A percentile compares a stretch with the other conserved stretches of the same genome.
Conservation (phyloP, 169 alveolate genomes). For the Perkinsus chesapeaki region DNA sequence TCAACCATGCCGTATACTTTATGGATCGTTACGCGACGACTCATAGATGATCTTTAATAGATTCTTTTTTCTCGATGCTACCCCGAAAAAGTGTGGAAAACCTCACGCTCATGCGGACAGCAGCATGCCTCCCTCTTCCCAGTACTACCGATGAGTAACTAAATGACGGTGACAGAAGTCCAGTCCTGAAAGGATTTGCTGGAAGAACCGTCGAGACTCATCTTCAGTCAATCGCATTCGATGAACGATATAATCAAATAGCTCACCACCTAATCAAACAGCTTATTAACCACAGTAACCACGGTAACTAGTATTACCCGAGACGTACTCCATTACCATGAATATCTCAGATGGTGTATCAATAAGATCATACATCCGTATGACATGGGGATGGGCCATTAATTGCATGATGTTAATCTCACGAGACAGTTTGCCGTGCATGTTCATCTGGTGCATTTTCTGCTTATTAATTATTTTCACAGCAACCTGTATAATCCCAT, state of each 20-base stretch:
- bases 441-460: constrained; percentile 50
- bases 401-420: constrained; percentile 63
- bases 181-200: constrained; percentile 81
- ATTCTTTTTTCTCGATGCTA: too few species aligned
- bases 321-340: constrained; percentile 57
- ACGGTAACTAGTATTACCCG: neutral
- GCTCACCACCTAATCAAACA: constrained; percentile 61
- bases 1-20: constrained; percentile 17
- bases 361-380: constrained; percentile 56
- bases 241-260: constrained; percentile 58
- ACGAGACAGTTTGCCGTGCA: constrained; percentile 55
- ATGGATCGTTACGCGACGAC: too few species aligned
- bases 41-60: too few species aligned
- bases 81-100: too few species aligned
- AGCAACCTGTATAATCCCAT: constrained; percentile 49
- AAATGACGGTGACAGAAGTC: constrained; percentile 71
- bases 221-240: constrained; percentile 45
- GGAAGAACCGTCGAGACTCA: constrained; percentile 74
- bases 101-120: too few species aligned
- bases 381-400: constrained; percentile 69
- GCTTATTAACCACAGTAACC: neutral
- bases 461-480: constrained; percentile 61
- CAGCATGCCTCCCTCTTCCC: too few species aligned
- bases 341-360: constrained; percentile 51
- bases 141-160: constrained; percentile 51